Conservation (phyloP, 305 asterid genomes). For the Fraxinus ornus region DNA sequence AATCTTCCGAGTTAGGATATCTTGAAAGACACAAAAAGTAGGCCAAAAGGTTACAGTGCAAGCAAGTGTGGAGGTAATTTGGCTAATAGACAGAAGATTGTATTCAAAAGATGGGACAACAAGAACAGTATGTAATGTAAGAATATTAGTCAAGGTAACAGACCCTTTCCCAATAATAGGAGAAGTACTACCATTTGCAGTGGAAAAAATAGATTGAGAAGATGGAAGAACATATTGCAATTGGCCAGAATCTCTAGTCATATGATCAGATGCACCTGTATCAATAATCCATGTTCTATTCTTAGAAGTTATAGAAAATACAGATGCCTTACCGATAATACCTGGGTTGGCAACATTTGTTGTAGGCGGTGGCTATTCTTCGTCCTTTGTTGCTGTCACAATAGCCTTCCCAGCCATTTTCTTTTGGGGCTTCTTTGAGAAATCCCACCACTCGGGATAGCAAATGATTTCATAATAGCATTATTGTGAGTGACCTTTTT, state of each 20-base stretch:
- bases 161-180: not conserved
- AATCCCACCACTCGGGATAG: no score
- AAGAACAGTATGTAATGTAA: no score
- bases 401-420: not conserved
- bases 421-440: slow-evolving; percentile 5
- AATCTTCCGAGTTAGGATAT: no score
- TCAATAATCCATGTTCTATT: not conserved
- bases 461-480: not conserved
- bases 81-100: not conserved
- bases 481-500: slow-evolving; percentile 4
- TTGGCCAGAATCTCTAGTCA: not conserved
- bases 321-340: not conserved
- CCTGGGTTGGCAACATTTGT: not conserved
- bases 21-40: no score
- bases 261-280: not conserved
- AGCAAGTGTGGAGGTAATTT: not conserved
- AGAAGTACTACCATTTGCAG: not conserved
- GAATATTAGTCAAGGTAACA: not conserved
- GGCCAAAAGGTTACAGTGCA: not conserved
- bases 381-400: not conserved
- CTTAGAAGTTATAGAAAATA: not conserved
- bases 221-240: not conserved
- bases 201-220: not conserved
- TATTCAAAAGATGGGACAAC: no score
- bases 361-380: not conserved